A percentile compares a stretch with the other conserved stretches of the same genome.
phyloP scores from a whole-genome alignment of 179 eudicot genomes.

The Beta corolliflora region DNA sequence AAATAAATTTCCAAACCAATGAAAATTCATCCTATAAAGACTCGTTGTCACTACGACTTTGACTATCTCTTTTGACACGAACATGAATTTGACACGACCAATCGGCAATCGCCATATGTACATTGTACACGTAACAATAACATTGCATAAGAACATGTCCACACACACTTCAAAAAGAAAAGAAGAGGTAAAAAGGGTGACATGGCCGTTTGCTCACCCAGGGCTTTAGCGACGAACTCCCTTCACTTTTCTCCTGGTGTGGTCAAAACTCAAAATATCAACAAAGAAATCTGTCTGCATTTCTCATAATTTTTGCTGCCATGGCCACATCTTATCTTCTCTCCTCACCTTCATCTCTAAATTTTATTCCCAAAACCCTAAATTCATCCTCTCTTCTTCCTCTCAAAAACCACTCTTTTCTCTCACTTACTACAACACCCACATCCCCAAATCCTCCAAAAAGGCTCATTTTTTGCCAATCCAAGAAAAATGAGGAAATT shows the following conservation, averaged over 20 bases:
- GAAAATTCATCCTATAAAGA: no score
- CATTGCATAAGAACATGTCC: not conserved
- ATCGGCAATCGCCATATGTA: no score
- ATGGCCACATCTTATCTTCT: conserved; percentile 47
- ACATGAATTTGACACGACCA: no score
- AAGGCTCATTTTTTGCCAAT: conserved; percentile 36
- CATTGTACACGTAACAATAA: not conserved
- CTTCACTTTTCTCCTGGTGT: not conserved
- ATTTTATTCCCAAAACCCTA: conserved; percentile 16
- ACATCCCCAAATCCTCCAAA: conserved; percentile 21
- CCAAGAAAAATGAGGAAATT: conserved; percentile 46
- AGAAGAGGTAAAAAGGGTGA: not conserved
- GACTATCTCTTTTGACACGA: no score
- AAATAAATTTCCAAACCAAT: no score
- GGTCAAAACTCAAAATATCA: not conserved
- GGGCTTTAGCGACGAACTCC: not conserved
- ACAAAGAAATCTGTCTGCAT: not conserved
- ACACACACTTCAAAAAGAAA: not conserved
- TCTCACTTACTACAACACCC: conserved; percentile 24
- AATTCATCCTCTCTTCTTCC: conserved; percentile 27
- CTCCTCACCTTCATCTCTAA: conserved; percentile 36
- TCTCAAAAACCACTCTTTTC: conserved; percentile 21
- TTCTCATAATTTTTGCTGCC: not conserved
- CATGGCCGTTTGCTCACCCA: conserved; percentile 14
- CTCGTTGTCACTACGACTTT: no score